phyloP scores from a whole-genome alignment of 257 asterid genomes.

The Avicennia marina region DNA sequence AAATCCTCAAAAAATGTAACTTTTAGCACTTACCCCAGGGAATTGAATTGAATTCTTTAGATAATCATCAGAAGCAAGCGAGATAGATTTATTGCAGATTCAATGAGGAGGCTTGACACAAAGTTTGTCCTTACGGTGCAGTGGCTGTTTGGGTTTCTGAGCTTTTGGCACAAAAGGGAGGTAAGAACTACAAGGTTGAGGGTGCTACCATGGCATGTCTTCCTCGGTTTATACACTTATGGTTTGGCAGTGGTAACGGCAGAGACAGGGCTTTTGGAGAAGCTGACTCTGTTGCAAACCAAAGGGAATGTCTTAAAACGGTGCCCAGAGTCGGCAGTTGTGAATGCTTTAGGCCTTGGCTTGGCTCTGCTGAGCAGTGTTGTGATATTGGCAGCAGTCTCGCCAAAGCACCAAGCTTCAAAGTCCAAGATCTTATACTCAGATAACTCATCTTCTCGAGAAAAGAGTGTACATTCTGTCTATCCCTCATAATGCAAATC shows the following conservation, averaged over 20 bases:
- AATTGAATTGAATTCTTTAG: too few relatives aligned
- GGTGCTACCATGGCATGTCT: constrained; percentile 80
- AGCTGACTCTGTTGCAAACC: constrained; percentile 67
- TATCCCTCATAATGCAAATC: background rate
- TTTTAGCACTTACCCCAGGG: too few relatives aligned
- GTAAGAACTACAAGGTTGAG: constrained; percentile 46
- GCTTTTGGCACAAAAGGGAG: constrained; percentile 84
- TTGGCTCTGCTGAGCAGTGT: constrained; percentile 63
- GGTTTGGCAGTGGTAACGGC: constrained; percentile 80
- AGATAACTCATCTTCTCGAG: constrained; percentile 16
- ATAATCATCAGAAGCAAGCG: too few relatives aligned
- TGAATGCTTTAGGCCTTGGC: constrained; percentile 71
- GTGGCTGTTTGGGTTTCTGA: constrained; percentile 75
- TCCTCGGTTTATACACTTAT: constrained; percentile 76
- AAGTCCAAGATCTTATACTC: constrained; percentile 28
- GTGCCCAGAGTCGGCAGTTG: constrained; percentile 52
- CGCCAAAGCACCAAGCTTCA: constrained; percentile 42
- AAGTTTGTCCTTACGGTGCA: constrained; percentile 38
- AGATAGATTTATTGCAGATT: too few relatives aligned
- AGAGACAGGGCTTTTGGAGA: constrained; percentile 83
- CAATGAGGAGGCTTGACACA: too few relatives aligned
- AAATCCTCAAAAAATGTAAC: too few relatives aligned
- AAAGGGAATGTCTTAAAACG: constrained; percentile 43
- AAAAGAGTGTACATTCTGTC: background rate
- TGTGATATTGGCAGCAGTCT: constrained; percentile 61